A percentile compares a stretch with the other conserved stretches of the same genome.
phyloP scores from a whole-genome alignment of 2,329 filamentous ascomycete genomes.

The Aspergillus brasiliensis region DNA sequence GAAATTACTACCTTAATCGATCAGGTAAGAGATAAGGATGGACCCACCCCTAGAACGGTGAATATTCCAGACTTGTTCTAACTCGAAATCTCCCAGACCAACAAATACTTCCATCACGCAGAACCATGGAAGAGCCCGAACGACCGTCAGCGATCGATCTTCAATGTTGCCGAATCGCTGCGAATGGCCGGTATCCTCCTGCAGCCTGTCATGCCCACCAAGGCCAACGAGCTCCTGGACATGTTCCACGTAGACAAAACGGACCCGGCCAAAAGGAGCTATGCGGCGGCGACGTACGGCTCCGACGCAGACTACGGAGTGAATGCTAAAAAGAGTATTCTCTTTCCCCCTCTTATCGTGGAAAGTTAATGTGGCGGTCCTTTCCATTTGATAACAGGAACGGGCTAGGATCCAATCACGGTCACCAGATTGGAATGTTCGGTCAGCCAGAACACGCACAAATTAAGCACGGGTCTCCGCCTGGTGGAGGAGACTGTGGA shows the following conservation, averaged over 20 bases:
- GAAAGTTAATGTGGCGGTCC: conserved; percentile 34
- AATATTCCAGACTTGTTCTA: not conserved
- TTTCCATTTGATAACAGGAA: conserved; percentile 35
- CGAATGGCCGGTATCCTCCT: conserved; percentile 81
- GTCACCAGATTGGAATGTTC: not conserved
- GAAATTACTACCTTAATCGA: conserved; percentile 64
- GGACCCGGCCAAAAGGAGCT: conserved; percentile 57
- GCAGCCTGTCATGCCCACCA: conserved; percentile 86
- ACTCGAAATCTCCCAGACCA: conserved; percentile 52
- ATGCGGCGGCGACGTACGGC: conserved; percentile 64
- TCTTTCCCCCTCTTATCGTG: conserved; percentile 55
- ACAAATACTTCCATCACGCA: conserved; percentile 65
- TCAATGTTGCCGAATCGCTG: conserved; percentile 71
- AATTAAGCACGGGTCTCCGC: conserved; percentile 19
- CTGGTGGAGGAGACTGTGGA: not conserved
- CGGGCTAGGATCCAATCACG: conserved; percentile 16
- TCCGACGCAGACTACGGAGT: conserved; percentile 72
- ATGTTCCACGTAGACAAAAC: conserved; percentile 68
- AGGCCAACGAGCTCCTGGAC: conserved; percentile 72
- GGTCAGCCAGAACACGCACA: conserved; percentile 14
- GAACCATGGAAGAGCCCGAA: conserved; percentile 66
- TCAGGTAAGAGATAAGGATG: conserved; percentile 59
- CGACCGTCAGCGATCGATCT: conserved; percentile 65
- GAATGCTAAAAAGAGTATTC: conserved; percentile 46
- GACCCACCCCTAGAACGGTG: conserved; percentile 1